Evolutionary conservation across 441 rosid genomes (phyloP), one percentile per base, ranked within the genome.

Genomic region (Pelargonium australe): DNA sequence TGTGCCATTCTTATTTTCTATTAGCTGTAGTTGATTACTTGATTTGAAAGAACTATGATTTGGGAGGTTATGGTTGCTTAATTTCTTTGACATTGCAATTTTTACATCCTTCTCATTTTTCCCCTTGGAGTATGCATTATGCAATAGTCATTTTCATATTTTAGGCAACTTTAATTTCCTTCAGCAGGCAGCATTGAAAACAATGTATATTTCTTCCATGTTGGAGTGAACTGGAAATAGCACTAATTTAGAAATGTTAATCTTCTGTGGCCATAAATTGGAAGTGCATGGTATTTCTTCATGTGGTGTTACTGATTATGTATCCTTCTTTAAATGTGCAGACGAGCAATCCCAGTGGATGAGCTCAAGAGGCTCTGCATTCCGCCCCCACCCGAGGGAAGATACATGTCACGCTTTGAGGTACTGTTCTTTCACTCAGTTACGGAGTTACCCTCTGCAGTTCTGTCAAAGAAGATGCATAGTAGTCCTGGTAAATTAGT

Each of bases 301-400:
- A 12, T 66, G 20, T 51, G 40, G 61, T 53, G 44, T 65, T 67
- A 0, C 64, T 76, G 66, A 64, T 66, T 70, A 65, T 19, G 63
- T 57, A 65, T 47, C 51, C 51, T 45, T 55, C 45, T 53, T 63
- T 65, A 65, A 61, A 17, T 62, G 70, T 64, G 57, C 83, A 91
- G 95, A 74, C 90, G 89, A 66, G 86, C 92, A 47, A 84, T 91
- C 71, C 98, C 97, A 40, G 76, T 71, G 65, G 91, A 89, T 74
- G 96, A 88, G 45, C 72, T 94, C 76, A 84, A 94, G 83, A 91
- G 78, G 79, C 92, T 93, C 53, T 92, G 95, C 64, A 89, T 93
- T 75, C 85, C 87, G 67, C 91, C 91, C 67, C 97, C 96, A 7
- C 96, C 97, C 11, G 96, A 87, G 75, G 97, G 97, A 78, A 85